A percentile compares a stretch with the other conserved stretches of the same genome.
Evolutionary conservation across 768 basidiomycete genomes (phyloP).

Genomic region (Psilocybe tampanensis): DNA sequence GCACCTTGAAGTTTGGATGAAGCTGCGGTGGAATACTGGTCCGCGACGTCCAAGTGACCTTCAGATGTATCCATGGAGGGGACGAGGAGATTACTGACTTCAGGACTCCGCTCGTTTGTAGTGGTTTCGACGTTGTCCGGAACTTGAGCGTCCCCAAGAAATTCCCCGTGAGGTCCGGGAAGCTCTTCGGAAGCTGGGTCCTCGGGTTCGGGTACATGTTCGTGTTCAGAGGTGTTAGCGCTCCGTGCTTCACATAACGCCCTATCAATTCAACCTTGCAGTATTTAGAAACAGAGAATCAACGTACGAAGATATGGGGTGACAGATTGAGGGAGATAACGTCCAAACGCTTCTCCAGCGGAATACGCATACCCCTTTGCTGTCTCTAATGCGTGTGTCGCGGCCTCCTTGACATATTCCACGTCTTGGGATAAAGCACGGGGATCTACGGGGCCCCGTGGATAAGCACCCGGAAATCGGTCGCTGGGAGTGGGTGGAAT

Average conservation of each 20-base stretch:
- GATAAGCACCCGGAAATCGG: not conserved
- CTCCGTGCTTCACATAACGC: not conserved
- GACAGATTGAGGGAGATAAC: slow-evolving; percentile 18
- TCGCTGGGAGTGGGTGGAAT: not conserved
- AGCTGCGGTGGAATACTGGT: not conserved
- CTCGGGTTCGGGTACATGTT: not conserved
- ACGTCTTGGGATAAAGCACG: not conserved
- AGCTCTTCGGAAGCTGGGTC: not conserved
- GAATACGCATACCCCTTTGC: slow-evolving; percentile 1
- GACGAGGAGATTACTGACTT: not conserved
- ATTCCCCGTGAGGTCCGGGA: not conserved
- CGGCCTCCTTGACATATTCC: slow-evolving; percentile 3
- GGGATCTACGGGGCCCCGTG: too few relatives aligned
- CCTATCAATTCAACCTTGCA: too few relatives aligned
- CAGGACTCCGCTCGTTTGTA: not conserved
- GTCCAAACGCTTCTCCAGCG: slow-evolving; percentile 17
- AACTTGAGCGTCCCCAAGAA: not conserved
- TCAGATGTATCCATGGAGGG: not conserved
- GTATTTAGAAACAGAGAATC: not conserved
- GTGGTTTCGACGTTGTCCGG: not conserved
- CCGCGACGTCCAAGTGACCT: not conserved
- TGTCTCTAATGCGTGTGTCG: slow-evolving; percentile 2
- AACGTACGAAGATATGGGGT: slow-evolving; percentile 18
- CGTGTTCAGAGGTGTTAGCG: not conserved
- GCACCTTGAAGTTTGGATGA: not conserved